phyloP scores from a whole-genome alignment of 1,139 yeast genomes.

The Pichia sp. region DNA sequence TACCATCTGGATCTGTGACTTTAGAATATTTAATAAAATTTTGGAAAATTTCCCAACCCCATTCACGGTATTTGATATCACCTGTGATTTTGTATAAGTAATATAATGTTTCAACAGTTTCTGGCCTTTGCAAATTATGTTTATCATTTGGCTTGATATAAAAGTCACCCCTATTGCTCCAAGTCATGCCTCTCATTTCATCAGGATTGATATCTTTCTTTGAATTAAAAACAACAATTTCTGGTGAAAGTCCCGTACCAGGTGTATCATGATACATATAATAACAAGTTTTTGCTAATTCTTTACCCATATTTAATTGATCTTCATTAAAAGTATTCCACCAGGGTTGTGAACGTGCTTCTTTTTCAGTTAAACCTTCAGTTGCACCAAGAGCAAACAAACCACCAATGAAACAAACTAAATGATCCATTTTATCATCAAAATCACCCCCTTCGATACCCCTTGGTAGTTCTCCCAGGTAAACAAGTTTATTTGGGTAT shows the following conservation, averaged over 20 bases:
- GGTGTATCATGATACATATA: conserved; percentile 68
- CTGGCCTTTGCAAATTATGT: conserved; percentile 90
- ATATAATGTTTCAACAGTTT: conserved; percentile 86
- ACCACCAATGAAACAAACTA: conserved; percentile 92
- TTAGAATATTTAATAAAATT: conserved; percentile 59
- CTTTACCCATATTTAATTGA: conserved; percentile 68
- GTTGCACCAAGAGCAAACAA: conserved; percentile 88
- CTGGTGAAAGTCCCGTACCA: conserved; percentile 79
- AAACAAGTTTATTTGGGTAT: conserved; percentile 57
- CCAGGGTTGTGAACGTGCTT: conserved; percentile 37
- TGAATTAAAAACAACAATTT: conserved; percentile 73
- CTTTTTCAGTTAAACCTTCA: conserved; percentile 52
- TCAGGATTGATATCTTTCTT: conserved; percentile 5
- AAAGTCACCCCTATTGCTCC: conserved; percentile 33
- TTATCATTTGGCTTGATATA: conserved; percentile 62
- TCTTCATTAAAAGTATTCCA: conserved; percentile 45
- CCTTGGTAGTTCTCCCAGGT: conserved; percentile 68
- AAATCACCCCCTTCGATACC: conserved; percentile 59
- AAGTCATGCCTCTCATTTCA: conserved; percentile 13
- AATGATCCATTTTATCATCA: conserved; percentile 86
- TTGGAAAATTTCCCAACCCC: conserved; percentile 86
- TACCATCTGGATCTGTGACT: conserved; percentile 43
- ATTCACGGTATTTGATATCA: conserved; percentile 74
- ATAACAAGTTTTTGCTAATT: conserved; percentile 75
- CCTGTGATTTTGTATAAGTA: conserved; percentile 75